Percentiles rank a stretch among this genome's conserved stretches.
Conservation (phyloP, 169 alveolate species). For the Plasmodium malariae region DNA sequence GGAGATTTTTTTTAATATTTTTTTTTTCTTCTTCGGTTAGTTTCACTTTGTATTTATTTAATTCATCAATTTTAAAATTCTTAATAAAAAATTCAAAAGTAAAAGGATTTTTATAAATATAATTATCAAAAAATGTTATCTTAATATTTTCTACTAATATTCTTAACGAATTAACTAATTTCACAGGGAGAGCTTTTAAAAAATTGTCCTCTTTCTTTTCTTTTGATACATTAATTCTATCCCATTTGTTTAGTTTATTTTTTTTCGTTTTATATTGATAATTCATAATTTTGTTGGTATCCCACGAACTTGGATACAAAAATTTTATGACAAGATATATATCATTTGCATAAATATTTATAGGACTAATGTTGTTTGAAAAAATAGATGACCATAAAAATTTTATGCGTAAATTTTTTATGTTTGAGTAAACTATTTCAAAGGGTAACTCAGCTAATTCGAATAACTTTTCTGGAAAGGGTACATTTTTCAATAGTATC, state of each 20-base stretch:
- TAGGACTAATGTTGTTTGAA: conserved; percentile 75
- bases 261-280: conserved; percentile 42
- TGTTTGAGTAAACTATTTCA: conserved; percentile 85
- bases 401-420: conserved; percentile 82
- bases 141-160: conserved; percentile 84
- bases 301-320: conserved; percentile 84
- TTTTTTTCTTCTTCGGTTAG: conserved; percentile 74
- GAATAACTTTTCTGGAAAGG: conserved; percentile 87
- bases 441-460: conserved; percentile 89
- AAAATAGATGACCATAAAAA: conserved; percentile 84
- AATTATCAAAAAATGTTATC: conserved; percentile 83
- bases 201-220: conserved; percentile 79
- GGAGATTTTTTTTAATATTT: conserved; percentile 63
- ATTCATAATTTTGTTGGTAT: conserved; percentile 42
- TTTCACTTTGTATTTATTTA: conserved; percentile 62
- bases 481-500: conserved; percentile 84
- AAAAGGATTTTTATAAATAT: conserved; percentile 84
- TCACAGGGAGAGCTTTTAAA: conserved; percentile 83
- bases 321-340: conserved; percentile 79
- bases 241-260: conserved; percentile 56
- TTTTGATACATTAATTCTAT: conserved; percentile 56
- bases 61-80: conserved; percentile 62
- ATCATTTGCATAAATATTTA: conserved; percentile 80
- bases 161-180: conserved; percentile 84
- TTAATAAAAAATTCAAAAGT: conserved; percentile 81